A percentile compares a stretch with the other conserved stretches of the same genome.
phyloP scores from a whole-genome alignment of 768 basidiomycete genomes.

The Tulasnella sp. region DNA sequence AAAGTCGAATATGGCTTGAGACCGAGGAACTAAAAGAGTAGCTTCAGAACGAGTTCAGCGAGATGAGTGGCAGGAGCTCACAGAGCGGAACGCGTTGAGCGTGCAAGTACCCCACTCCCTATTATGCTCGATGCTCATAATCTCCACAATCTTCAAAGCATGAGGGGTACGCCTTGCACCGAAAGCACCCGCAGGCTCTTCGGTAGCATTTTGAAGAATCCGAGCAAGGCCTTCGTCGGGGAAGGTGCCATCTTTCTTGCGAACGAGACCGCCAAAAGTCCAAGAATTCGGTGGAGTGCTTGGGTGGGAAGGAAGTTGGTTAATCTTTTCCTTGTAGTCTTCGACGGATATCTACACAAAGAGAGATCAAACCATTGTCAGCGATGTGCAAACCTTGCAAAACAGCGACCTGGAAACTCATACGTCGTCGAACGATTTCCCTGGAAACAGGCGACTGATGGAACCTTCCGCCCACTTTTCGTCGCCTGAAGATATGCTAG shows the following conservation, averaged over 20 bases:
- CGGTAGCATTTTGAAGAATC: constrained; percentile 48
- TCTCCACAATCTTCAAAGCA: constrained; percentile 51
- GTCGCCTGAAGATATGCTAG: constrained; percentile 37
- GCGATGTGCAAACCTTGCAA: not conserved
- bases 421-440: constrained; percentile 35
- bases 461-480: constrained; percentile 39
- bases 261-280: constrained; percentile 39
- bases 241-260: constrained; percentile 34
- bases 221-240: constrained; percentile 40
- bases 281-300: constrained; percentile 32
- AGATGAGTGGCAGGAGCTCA: not conserved
- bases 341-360: constrained; percentile 31
- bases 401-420: not conserved
- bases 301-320: not conserved
- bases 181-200: constrained; percentile 47
- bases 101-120: constrained; percentile 54
- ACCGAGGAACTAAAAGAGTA: constrained; percentile 23
- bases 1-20: constrained; percentile 29
- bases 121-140: constrained; percentile 54
- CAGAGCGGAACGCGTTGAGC: constrained; percentile 17
- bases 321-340: constrained; percentile 11
- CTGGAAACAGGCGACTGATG: constrained; percentile 36
- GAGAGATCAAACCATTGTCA: not conserved
- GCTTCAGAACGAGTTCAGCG: not conserved
- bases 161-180: constrained; percentile 49